phyloP scores from a whole-genome alignment of 129 eudicot genomes.

The Erigeron canadensis region DNA sequence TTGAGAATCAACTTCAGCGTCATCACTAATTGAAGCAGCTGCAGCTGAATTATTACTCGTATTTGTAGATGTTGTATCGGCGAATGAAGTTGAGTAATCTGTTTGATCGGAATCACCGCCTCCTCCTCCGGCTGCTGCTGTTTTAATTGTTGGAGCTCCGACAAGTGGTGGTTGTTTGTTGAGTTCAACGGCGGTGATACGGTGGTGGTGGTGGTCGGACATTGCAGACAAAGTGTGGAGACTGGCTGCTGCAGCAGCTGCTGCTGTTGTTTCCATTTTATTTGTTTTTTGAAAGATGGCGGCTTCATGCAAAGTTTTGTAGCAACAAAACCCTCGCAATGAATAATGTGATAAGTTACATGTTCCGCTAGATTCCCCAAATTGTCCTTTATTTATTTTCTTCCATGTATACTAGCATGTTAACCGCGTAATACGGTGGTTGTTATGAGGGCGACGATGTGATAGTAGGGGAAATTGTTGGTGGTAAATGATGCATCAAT shows the following conservation, averaged over 20 bases:
- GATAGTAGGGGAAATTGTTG: no score
- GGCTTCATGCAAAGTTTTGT: not conserved
- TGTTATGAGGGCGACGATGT: no score
- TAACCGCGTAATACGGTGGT: no score
- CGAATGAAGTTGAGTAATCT: constrained; percentile 88
- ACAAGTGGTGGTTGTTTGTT: constrained; percentile 14
- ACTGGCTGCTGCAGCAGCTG: not conserved
- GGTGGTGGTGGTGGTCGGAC: constrained; percentile 27
- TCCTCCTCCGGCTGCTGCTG: no score
- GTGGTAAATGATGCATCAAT: no score
- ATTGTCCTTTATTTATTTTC: not conserved
- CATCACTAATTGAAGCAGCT: constrained; percentile 15
- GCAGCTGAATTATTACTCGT: constrained; percentile 42
- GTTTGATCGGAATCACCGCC: constrained; percentile 65
- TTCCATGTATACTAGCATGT: no score
- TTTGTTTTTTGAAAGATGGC: not conserved
- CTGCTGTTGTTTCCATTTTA: not conserved
- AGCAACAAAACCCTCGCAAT: not conserved
- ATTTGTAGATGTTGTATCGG: constrained; percentile 60
- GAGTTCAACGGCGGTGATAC: constrained; percentile 24
- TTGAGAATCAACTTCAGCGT: constrained; percentile 83
- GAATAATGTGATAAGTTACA: no score
- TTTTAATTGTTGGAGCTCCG: not conserved
- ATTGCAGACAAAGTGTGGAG: no score
- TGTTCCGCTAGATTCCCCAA: not conserved